phyloP scores from a whole-genome alignment of 148 eudicot species.

The Bassia scoparia region DNA sequence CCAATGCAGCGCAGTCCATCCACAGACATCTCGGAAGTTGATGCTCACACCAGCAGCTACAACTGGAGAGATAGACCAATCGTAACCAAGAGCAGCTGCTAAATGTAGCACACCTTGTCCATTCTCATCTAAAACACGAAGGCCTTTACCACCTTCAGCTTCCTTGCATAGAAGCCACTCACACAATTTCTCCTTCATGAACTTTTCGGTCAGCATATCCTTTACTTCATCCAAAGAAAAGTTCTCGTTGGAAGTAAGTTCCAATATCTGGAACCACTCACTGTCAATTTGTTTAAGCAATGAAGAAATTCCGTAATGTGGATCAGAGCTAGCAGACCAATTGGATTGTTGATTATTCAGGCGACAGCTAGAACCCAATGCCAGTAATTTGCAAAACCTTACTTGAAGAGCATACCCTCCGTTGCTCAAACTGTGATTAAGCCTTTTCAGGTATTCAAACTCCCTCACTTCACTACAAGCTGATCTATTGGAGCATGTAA shows the following conservation, averaged over 20 bases:
- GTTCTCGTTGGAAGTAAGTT: constrained; percentile 36
- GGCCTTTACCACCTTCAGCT: constrained; percentile 68
- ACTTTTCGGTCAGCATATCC: constrained; percentile 48
- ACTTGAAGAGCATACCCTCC: constrained; percentile 33
- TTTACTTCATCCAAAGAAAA: constrained; percentile 38
- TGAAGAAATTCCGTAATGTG: constrained; percentile 41
- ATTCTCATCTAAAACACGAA: constrained; percentile 56
- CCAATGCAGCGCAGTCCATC: constrained; percentile 92
- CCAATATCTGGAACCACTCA: constrained; percentile 31
- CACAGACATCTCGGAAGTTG: constrained; percentile 72
- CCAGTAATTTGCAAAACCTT: constrained; percentile 52
- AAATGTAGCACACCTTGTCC: constrained; percentile 82
- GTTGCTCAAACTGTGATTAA: constrained; percentile 5
- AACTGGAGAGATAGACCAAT: constrained; percentile 72
- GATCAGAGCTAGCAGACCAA: constrained; percentile 28
- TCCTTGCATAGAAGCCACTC: constrained; percentile 65
- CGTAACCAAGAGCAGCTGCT: constrained; percentile 79
- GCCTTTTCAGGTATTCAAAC: constrained; percentile 41
- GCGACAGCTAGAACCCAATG: constrained; percentile 34
- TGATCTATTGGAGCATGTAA: constrained; percentile 52
- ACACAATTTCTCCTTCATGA: constrained; percentile 56
- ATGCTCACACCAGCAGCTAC: constrained; percentile 69
- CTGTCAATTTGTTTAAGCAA: constrained; percentile 35
- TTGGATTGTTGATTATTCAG: constrained; percentile 19
- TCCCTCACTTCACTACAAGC: constrained; percentile 67